Conservation (phyloP, 2,329 filamentous ascomycete genomes). For the Escovopsis sp. region DNA sequence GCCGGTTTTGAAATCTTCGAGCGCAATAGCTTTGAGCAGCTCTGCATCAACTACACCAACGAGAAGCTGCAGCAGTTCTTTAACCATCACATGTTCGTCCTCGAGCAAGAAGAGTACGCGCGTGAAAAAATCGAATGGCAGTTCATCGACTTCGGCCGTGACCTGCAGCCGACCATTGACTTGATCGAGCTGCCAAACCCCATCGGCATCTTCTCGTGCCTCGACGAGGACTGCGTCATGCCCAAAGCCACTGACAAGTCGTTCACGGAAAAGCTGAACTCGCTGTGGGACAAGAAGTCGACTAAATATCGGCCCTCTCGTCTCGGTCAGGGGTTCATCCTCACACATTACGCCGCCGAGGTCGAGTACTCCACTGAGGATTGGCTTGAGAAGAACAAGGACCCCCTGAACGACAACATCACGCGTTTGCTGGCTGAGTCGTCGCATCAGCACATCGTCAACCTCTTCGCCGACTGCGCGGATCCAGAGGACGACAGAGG, state of each 20-base stretch:
- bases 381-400: constrained; percentile 98
- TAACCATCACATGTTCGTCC: constrained; percentile 99
- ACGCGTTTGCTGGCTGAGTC: constrained; percentile 77
- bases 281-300: constrained; percentile 91
- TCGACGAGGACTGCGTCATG: constrained; percentile 98
- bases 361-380: constrained; percentile 92
- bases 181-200: constrained; percentile 92
- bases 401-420: constrained; percentile 92
- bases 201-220: constrained; percentile 95
- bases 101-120: constrained; percentile 97
- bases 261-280: constrained; percentile 96
- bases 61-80: constrained; percentile 99
- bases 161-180: constrained; percentile 94
- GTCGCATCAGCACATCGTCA: constrained; percentile 66
- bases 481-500: constrained; percentile 61
- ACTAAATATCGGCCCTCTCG: constrained; percentile 82
- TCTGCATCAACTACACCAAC: constrained; percentile 99
- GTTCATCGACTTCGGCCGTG: constrained; percentile 96
- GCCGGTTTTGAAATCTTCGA: constrained; percentile 99
- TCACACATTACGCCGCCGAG: constrained; percentile 95
- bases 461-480: constrained; percentile 75
- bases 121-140: constrained; percentile 98
- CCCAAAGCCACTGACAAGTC: constrained; percentile 94
- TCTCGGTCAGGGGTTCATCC: constrained; percentile 78
- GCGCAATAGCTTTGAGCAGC: constrained; percentile 93